phyloP scores from a whole-genome alignment of 108 stramenopile genomes.

The Skeletonema marinoi region DNA sequence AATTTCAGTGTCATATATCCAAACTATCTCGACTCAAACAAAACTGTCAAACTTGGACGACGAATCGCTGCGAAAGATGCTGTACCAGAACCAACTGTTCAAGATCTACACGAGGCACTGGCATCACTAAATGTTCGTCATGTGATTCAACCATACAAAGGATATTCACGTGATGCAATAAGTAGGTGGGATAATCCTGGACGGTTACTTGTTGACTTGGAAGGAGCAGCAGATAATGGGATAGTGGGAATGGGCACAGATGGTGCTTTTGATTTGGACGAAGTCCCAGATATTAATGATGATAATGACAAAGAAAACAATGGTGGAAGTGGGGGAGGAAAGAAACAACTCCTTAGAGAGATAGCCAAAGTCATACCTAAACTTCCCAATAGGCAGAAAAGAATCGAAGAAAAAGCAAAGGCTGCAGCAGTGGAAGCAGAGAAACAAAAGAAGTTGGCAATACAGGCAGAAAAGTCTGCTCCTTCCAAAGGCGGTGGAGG shows the following conservation, averaged over 20 bases:
- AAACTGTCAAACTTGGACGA: conserved; percentile 70
- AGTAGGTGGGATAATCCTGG: conserved; percentile 88
- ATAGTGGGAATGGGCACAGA: conserved; percentile 31
- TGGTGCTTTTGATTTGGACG: conserved; percentile 46
- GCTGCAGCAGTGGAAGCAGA: conserved; percentile 19
- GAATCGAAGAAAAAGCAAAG: conserved; percentile 35
- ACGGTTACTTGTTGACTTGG: conserved; percentile 51
- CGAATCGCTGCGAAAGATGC: conserved; percentile 67
- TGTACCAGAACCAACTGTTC: conserved; percentile 67
- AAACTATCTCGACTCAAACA: conserved; percentile 81
- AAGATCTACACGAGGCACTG: conserved; percentile 75
- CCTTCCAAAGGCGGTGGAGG: neutral
- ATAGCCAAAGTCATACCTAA: conserved; percentile 54
- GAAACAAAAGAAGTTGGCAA: conserved; percentile 10
- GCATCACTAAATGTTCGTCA: conserved; percentile 70
- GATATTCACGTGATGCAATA: conserved; percentile 73
- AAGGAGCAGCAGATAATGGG: conserved; percentile 22
- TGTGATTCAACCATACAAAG: conserved; percentile 87
- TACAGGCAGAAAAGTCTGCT: conserved; percentile 6
- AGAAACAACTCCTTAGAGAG: conserved; percentile 53
- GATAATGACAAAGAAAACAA: conserved; percentile 14
- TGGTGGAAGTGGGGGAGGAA: conserved; percentile 25
- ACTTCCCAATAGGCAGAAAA: conserved; percentile 57
- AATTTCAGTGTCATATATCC: conserved; percentile 72
- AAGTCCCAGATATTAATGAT: conserved; percentile 35